Evolutionary conservation across 331 rosid genomes (phyloP).

Genomic region (Arachis monticola): DNA sequence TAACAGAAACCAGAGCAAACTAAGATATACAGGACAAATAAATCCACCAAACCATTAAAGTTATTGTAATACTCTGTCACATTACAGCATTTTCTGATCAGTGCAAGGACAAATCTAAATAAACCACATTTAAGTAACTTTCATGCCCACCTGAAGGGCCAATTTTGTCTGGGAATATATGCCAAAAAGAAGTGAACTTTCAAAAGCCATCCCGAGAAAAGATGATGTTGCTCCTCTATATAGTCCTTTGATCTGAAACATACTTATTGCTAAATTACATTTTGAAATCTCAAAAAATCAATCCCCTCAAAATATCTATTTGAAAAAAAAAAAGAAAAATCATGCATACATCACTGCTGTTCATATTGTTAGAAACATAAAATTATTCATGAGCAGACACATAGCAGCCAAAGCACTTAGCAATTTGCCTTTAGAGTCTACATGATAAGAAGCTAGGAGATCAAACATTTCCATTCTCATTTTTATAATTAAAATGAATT

Average conservation of each 20-base stretch:
- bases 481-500: slow-evolving; percentile 4
- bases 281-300: slow-evolving; percentile 21
- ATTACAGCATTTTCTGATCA: slow-evolving; percentile 6
- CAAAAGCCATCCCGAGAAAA: slow-evolving; percentile 89
- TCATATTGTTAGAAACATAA: slow-evolving; percentile 22
- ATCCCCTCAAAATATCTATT: neutral
- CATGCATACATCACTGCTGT: neutral
- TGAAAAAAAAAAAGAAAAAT: neutral
- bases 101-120: slow-evolving; percentile 25
- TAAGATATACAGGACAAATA: slow-evolving; percentile 29
- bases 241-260: slow-evolving; percentile 85
- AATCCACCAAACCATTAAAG: slow-evolving; percentile 13
- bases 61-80: slow-evolving; percentile 14
- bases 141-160: slow-evolving; percentile 72
- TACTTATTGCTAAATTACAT: slow-evolving; percentile 38
- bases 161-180: slow-evolving; percentile 85
- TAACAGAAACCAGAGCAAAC: slow-evolving; percentile 29
- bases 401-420: slow-evolving; percentile 1
- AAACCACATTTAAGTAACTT: slow-evolving; percentile 36
- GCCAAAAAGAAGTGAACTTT: slow-evolving; percentile 90
- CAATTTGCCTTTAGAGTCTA: neutral
- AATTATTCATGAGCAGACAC: slow-evolving; percentile 20
- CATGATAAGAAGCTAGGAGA: neutral
- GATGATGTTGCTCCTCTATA: slow-evolving; percentile 97
- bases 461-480: slow-evolving; percentile 3